These are phyloP conservation scores for Conringia planisiliqua DNA, from an alignment of 345 rosid genomes.

Conservation along the genomic window DNA sequence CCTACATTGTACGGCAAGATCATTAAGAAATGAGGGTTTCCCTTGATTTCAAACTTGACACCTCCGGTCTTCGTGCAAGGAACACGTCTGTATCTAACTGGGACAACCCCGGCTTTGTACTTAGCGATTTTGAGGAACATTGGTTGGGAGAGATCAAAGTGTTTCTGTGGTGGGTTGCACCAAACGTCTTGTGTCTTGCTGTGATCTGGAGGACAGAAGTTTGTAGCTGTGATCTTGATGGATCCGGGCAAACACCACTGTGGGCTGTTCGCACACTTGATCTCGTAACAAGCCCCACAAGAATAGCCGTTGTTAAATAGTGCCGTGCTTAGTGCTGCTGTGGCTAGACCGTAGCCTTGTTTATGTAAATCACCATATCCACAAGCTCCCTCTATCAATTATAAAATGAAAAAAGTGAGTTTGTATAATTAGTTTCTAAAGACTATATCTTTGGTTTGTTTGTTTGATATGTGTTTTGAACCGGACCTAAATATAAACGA, in stretches of 20 bases:
- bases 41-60: constrained; percentile 35
- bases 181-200: constrained; percentile 16
- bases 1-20: constrained; percentile 28
- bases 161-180: constrained; percentile 52
- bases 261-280: not conserved
- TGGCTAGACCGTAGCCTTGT: constrained; percentile 49
- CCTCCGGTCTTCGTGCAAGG: constrained; percentile 35
- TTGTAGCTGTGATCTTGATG: constrained; percentile 47
- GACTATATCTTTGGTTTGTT: not conserved
- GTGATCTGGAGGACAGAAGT: constrained; percentile 59
- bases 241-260: constrained; percentile 13
- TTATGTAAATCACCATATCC: constrained; percentile 51
- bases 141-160: constrained; percentile 46
- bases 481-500: too few species aligned
- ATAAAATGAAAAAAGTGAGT: not conserved
- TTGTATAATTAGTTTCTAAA: not conserved
- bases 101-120: constrained; percentile 46
- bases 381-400: constrained; percentile 46
- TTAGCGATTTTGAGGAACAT: constrained; percentile 42
- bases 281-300: constrained; percentile 29
- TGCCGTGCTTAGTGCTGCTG: constrained; percentile 49
- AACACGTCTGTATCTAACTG: constrained; percentile 37
- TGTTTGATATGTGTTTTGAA: not conserved
- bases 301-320: constrained; percentile 18
- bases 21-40: constrained; percentile 27